Evolutionary conservation across 192 early-diverging fungal species (phyloP), one percentile per base, ranked within the genome.

Genomic region (Helicostylum pulchrum): DNA sequence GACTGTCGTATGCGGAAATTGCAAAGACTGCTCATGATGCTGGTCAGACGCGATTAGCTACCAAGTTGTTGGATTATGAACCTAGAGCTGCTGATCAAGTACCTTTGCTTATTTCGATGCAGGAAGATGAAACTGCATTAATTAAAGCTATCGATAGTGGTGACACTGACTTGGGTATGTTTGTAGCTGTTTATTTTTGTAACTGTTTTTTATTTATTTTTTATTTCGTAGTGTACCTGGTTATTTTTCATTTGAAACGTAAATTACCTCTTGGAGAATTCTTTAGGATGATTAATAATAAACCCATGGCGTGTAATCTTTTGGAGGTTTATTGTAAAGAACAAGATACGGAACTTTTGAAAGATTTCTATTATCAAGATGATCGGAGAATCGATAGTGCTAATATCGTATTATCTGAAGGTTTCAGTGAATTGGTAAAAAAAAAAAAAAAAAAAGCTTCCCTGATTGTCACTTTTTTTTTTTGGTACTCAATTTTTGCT

Each of bases 301-400:
- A 91, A 52, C 91, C 88, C 0, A 70, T 91, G n/a, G 96, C 96
- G 9, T 85, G 87, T 56, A 83, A 78, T n/a, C 69, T 98, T 9
- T 78, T 99, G 19, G 93, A 97, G 71, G 79, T 83, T 11, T 98
- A 96, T 72, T 87, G 87, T 77, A 83, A 82, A 21, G 77, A 91
- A 31, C 87, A 90, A 64, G 87, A 90, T 44, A 71, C 80, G 21
- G 84, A 90, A 14, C 70, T 97, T 0, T 81, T 99, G 48, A 87
- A 88, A 49, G 90, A 98, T 69, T 99, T 95, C 66, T 99, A 99
- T 76, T 98, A 92, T 66, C 95, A 99, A 72, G 93, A 97, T 67
- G 98, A 99, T 80, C 80, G 90, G 54, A 60, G 76, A 45, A 74
- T 86, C 17, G 77, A 94, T 50, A 78, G 78, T 63, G 84, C 93